Evolutionary conservation across 768 basidiomycete genomes (phyloP), one percentile per base, ranked within the genome.

Genomic region (Pulveroboletus sp.): DNA sequence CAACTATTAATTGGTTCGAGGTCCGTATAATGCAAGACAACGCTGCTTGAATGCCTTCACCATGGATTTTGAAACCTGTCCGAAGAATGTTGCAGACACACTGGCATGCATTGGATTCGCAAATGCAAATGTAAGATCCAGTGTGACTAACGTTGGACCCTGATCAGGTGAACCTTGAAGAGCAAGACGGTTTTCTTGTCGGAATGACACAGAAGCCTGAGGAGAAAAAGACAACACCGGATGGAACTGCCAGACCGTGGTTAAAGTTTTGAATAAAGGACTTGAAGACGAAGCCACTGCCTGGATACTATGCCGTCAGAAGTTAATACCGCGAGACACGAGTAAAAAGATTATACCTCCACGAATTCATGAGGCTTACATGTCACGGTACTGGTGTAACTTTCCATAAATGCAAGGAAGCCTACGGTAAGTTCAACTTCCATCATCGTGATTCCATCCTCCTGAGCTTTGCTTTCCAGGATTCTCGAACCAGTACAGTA

Each of bases 1-100:
- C 36, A 30, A 8, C 12, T 7, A 34, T 61, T 46, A 67, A 49
- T 49, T 34, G 6, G 54, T 55, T 23, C 73, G 68, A 17, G 63
- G 64, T 5, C 89, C 87, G 59, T 93, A 93, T 6, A 95, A 73
- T 43, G 77, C 71, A 47, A 75, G 38, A 66, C 92, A 95, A 23
- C 93, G 79, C 55, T 85, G 76, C 70, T 97, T 93, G 59, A 99
- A 99, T 1, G 94, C 93, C 45, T 85, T 73, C 20, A 97, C 85
- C 92, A 96, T 97, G 69, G 86, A 76, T 57, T 80, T 81, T 4
- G 89, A 89, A 5, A 96, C 85, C 63, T 88, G 83, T 9, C 87
- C 87, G 63, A 97, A 90, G 65, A 97, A 93, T 4, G 83, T 73
- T 19, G 84, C 77, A 5, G 90, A 89, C n/a, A 94, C 76, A 5